A percentile compares a stretch with the other conserved stretches of the same genome.
Conservation (phyloP, 2,329 filamentous ascomycete species). For the Diaporthe aspalathi region DNA sequence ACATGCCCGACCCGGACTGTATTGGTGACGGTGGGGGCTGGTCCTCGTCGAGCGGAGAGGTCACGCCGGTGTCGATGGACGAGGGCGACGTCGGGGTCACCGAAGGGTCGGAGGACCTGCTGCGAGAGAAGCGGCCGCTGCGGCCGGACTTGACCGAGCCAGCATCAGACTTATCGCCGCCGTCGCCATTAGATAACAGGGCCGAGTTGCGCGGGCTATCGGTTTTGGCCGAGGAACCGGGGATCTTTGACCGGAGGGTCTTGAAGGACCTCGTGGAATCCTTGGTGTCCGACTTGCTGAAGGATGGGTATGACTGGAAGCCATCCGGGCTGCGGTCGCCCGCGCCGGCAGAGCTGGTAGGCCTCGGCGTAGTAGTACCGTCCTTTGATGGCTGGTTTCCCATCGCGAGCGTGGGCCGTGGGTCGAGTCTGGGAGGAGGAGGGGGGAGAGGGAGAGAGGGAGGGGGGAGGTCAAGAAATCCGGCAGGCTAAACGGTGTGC, state of each 20-base stretch:
- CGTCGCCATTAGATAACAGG: conserved; percentile 72
- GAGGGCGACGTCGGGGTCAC: conserved; percentile 54
- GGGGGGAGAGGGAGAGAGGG: conserved; percentile 31
- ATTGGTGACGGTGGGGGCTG: conserved; percentile 87
- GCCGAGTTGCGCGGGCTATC: conserved; percentile 87
- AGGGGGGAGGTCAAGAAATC: conserved; percentile 34
- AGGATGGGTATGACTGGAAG: conserved; percentile 89
- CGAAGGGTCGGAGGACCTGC: conserved; percentile 58
- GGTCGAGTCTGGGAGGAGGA: conserved; percentile 42
- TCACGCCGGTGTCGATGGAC: conserved; percentile 54
- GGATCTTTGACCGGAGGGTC: conserved; percentile 89
- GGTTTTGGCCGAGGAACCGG: conserved; percentile 70
- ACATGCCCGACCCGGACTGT: conserved; percentile 78
- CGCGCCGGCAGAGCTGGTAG: conserved; percentile 56
- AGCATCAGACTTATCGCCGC: conserved; percentile 75
- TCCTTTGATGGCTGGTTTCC: conserved; percentile 80
- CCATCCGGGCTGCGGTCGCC: conserved; percentile 61
- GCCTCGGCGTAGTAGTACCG: conserved; percentile 62
- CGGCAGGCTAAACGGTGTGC: conserved; percentile 49
- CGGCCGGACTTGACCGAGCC: conserved; percentile 79
- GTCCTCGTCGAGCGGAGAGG: conserved; percentile 62
- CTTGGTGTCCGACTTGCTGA: conserved; percentile 91
- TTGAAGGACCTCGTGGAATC: conserved; percentile 90
- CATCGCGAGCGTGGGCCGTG: conserved; percentile 61
- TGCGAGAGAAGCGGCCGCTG: conserved; percentile 64